A percentile compares a stretch with the other conserved stretches of the same genome.
These are phyloP conservation scores for Pythium insidiosum DNA, from an alignment of 352 stramenopile genomes.

Conservation along the genomic window DNA sequence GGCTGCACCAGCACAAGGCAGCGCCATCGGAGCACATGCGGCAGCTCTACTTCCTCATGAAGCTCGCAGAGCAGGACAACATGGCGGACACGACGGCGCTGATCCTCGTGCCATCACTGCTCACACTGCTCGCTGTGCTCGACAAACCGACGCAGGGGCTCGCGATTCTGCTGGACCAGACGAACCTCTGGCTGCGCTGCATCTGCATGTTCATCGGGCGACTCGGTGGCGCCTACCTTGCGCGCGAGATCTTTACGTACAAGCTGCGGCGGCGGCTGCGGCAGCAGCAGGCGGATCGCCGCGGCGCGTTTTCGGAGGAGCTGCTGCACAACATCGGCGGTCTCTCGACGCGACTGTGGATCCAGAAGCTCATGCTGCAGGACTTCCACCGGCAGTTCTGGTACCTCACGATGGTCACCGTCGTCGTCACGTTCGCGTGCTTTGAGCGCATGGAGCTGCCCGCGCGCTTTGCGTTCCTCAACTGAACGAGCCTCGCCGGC, in stretches of 20 bases:
- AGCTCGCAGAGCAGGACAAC: constrained; percentile 82
- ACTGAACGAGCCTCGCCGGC: constrained; percentile 8
- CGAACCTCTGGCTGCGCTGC: constrained; percentile 79
- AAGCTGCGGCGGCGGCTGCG: constrained; percentile 56
- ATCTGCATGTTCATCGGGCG: constrained; percentile 79
- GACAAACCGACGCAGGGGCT: constrained; percentile 62
- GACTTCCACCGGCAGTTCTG: constrained; percentile 84
- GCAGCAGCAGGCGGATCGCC: constrained; percentile 12
- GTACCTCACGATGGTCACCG: constrained; percentile 78
- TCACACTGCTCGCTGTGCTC: constrained; percentile 69
- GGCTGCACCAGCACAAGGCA: too few species aligned
- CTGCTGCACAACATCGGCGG: constrained; percentile 37
- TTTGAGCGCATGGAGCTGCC: constrained; percentile 70
- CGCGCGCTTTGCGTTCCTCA: constrained; percentile 65
- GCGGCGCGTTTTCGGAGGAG: constrained; percentile 11
- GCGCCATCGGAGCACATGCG: constrained; percentile 43
- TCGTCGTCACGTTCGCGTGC: constrained; percentile 81
- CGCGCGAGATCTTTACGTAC: constrained; percentile 80
- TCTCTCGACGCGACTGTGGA: constrained; percentile 65
- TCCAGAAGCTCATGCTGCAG: constrained; percentile 81
- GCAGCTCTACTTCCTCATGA: constrained; percentile 84
- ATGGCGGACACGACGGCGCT: constrained; percentile 84
- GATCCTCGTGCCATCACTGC: constrained; percentile 72
- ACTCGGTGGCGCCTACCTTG: constrained; percentile 61
- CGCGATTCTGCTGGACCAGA: constrained; percentile 51